Evolutionary conservation across 441 rosid genomes (phyloP), one percentile per base, ranked within the genome.

Genomic region (Raphanus hybrid): DNA sequence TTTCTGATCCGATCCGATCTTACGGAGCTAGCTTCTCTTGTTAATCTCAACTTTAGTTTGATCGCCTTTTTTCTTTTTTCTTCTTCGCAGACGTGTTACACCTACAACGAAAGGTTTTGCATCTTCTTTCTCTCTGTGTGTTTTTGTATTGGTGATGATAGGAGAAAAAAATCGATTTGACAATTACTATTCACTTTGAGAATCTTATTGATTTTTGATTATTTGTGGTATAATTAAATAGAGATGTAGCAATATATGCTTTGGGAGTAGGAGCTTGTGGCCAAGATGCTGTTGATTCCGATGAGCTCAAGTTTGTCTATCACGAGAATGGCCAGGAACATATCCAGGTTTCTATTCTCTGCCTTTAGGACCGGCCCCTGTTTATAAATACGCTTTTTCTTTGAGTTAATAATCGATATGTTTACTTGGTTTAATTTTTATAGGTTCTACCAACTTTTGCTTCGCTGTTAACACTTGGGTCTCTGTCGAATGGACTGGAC

Each of bases 361-460:
- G 26, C 26, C 26, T 23, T 23, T 23, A 23, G 26, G 26, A 23
- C 26, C 26, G 2, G 26, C 1, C 26, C 2, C 26, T 23, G 26
- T 23, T 23, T 23, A 23, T 23, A 23, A 23, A 23, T 23, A 23
- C 26, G 26, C 0, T 29, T 1, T 58, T 37, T 7, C 10, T 37
- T 43, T 12, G 43, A 50, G 62, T 63, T 59, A 59, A 48, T 18
- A 27, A 23, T 5, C 34, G 3, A 34, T 67, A 29, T 23, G 26
- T 23, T 45, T 15, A 0, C 54, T 32, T 70, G 69, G 78, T 11
- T 43, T 34, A 1, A 29, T 62, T 75, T 67, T 0, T 43, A 57
- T 75, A 93, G 97, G 98, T 93, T 9, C 83, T 96, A 80, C 99
- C 99, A 41, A 93, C 99, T 64, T 89, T 93, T 91, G 86, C 91